These are phyloP conservation scores for Ganoderma sinense DNA, from an alignment of 1,284 basidiomycete species.

Conservation along the genomic window DNA sequence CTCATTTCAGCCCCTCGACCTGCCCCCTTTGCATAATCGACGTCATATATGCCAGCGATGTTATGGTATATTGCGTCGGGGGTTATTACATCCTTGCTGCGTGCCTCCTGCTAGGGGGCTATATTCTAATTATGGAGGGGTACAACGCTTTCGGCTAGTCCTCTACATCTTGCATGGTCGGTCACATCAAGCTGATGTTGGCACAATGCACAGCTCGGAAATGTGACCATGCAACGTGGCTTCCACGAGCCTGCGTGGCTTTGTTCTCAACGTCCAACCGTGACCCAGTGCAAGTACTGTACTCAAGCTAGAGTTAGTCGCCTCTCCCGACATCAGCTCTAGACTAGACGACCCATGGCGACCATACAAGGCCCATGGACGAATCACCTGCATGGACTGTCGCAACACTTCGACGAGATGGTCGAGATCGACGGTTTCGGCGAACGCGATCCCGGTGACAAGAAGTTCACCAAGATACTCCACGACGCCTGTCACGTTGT, in stretches of 20 bases:
- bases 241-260: not conserved
- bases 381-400: slow-evolving; percentile 16
- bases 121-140: not conserved
- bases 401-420: slow-evolving; percentile 6
- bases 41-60: not conserved
- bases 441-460: slow-evolving; percentile 5
- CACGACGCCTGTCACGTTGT: slow-evolving; percentile 28
- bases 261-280: not conserved
- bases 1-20: not conserved
- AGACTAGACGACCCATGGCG: not conserved
- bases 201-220: not conserved
- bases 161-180: not conserved
- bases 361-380: slow-evolving; percentile 9
- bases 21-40: not conserved
- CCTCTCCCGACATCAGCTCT: not conserved
- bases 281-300: no score
- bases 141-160: not conserved
- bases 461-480: not conserved
- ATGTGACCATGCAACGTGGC: not conserved
- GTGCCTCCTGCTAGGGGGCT: no score
- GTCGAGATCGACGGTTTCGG: slow-evolving; percentile 8
- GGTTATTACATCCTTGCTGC: no score
- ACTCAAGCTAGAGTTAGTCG: no score
- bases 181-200: not conserved
- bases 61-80: not conserved